phyloP scores from a whole-genome alignment of 805 yeast genomes.

The Wickerhamomyces queroliae region DNA sequence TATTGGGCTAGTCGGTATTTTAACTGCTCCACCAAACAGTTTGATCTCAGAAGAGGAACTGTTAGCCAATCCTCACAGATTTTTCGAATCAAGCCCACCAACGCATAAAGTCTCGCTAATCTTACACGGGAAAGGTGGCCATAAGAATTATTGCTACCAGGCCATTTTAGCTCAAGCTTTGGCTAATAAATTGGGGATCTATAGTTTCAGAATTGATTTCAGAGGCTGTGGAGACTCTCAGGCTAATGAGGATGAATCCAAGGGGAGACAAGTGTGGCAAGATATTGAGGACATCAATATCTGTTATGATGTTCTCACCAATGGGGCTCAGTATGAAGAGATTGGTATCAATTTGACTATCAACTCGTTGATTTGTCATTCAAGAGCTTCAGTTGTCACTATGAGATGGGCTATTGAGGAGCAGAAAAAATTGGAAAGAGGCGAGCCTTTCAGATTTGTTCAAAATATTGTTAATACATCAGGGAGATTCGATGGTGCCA shows the following conservation, averaged over 20 bases:
- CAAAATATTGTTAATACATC: slow-evolving; percentile 70
- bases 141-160: slow-evolving; percentile 75
- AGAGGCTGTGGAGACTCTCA: slow-evolving; percentile 81
- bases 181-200: slow-evolving; percentile 54
- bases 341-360: slow-evolving; percentile 39
- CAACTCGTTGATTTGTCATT: slow-evolving; percentile 65
- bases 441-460: slow-evolving; percentile 35
- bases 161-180: slow-evolving; percentile 53
- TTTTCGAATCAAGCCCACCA: slow-evolving; percentile 22
- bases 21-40: slow-evolving; percentile 28
- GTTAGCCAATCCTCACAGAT: slow-evolving; percentile 4
- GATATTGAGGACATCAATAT: slow-evolving; percentile 66
- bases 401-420: slow-evolving; percentile 60
- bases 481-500: slow-evolving; percentile 47
- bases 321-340: slow-evolving; percentile 20
- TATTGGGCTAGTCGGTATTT: slow-evolving; percentile 30
- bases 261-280: slow-evolving; percentile 53
- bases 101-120: slow-evolving; percentile 52
- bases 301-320: slow-evolving; percentile 26
- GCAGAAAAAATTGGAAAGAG: slow-evolving; percentile 28
- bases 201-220: slow-evolving; percentile 75
- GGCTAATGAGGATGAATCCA: slow-evolving; percentile 21
- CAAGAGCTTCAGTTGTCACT: slow-evolving; percentile 75
- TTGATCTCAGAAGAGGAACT: slow-evolving; percentile 15
- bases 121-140: slow-evolving; percentile 85